Conservation (phyloP, 768 basidiomycete species). For the Boletellus ananiceps region DNA sequence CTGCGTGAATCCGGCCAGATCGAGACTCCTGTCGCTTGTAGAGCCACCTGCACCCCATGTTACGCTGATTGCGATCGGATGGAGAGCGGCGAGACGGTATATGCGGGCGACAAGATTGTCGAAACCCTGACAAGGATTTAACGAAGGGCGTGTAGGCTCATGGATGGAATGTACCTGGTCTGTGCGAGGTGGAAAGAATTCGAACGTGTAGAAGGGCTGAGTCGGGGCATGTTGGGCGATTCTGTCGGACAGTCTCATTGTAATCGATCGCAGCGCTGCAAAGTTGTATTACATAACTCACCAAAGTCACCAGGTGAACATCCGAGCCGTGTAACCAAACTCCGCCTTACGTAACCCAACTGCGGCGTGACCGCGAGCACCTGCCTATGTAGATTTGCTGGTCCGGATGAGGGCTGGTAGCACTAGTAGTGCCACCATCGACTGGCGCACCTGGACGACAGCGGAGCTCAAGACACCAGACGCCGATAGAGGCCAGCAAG, state of each 20-base stretch:
- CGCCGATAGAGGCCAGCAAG: too few species aligned
- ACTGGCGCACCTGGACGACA: too few species aligned
- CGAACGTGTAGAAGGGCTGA: slow-evolving; percentile 86
- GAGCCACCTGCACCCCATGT: slow-evolving; percentile 98
- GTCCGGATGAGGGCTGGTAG: too few species aligned
- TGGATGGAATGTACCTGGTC: slow-evolving; percentile 55
- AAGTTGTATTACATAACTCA: too few species aligned
- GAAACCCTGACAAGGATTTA: slow-evolving; percentile 57
- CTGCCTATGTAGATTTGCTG: too few species aligned
- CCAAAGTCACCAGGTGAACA: too few species aligned
- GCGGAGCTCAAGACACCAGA: too few species aligned
- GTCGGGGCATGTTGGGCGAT: slow-evolving; percentile 42
- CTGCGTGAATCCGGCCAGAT: slow-evolving; percentile 78
- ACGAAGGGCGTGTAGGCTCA: background rate
- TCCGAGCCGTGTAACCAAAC: too few species aligned
- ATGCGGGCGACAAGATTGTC: slow-evolving; percentile 89
- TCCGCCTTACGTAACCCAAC: too few species aligned
- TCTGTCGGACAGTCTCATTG: slow-evolving; percentile 74
- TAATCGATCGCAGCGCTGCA: background rate
- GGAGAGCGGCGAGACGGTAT: slow-evolving; percentile 67
- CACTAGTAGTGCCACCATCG: too few species aligned
- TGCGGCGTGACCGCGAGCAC: too few species aligned
- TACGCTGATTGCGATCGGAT: slow-evolving; percentile 82
- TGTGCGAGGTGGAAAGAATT: slow-evolving; percentile 96
- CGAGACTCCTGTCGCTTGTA: slow-evolving; percentile 82